Base-by-base conservation (phyloP, 2,329 filamentous ascomycete species). In the Venturia pyrina region DNA sequence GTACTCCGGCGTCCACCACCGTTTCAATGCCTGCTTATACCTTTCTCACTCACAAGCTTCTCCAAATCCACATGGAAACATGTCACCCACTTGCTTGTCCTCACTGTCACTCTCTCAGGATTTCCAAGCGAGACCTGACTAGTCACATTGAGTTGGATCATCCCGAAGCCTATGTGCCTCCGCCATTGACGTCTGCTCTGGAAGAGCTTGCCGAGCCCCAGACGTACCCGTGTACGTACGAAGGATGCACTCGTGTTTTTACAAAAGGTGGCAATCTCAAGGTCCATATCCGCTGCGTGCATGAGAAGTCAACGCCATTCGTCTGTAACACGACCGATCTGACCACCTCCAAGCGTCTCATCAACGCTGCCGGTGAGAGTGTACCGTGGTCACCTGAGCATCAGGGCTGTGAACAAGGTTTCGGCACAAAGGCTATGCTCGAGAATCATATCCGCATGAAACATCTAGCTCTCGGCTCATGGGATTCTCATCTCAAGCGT, bases 401-500 rank as follows among this genome's bases (percentile, higher is more conserved):
- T 81, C 86, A 63, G 8, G 90, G 88, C 19, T 98, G 93, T 72
- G 89, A 88, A 1, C 84, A 86, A 68, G 83, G 83, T 44, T 95
- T 96, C 72, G 84, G 85, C 67, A 89, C 88, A 68, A 96, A 96
- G 75, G 83, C 85, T 21, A 87, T 86, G 40, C 82, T 97, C 0
- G 89, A 93, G 74, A 89, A 95, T 69, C 93, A 98, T 73, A 83
- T 97, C 57, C 87, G 90, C 24, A 91, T 89, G 61, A 84, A 90
- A 28, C 93, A 98, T 74, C 79, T 96, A 34, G 86, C 87, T n/a
- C 77, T 85, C 28, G 76, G 75, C 13, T 76, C 69, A 78, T 79
- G 69, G 73, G 75, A 68, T 78, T 59, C 53, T 37, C 53, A 59
- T n/a, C 53, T 59, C 53, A 59, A 59, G 32, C 53, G 32, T 37